Conservation (phyloP, 2,329 filamentous ascomycete species). For the Cladobotryum protrusum region DNA sequence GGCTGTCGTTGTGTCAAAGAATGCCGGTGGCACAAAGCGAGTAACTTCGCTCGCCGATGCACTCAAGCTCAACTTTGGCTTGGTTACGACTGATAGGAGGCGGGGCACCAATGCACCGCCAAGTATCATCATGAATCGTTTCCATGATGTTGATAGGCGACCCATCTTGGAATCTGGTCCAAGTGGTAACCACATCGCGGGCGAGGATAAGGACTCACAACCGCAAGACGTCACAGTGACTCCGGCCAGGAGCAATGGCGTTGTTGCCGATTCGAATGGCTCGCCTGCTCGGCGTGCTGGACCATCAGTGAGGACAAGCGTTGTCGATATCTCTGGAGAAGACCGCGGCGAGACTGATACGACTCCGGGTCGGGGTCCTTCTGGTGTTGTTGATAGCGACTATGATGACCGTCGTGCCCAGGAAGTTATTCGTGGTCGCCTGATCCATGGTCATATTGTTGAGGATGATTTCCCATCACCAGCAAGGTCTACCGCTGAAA, state of each 20-base stretch:
- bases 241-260: slow-evolving; percentile 22
- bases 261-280: slow-evolving; percentile 37
- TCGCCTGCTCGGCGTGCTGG: slow-evolving; percentile 34
- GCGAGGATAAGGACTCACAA: slow-evolving; percentile 16
- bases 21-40: slow-evolving; percentile 92
- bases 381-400: slow-evolving; percentile 34
- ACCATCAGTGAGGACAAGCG: slow-evolving; percentile 3
- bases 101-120: slow-evolving; percentile 65
- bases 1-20: slow-evolving; percentile 96
- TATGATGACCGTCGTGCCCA: slow-evolving; percentile 77
- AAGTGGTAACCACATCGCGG: slow-evolving; percentile 15
- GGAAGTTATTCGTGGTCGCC: slow-evolving; percentile 84
- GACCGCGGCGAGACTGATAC: background rate
- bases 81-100: slow-evolving; percentile 80
- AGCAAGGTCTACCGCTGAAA: slow-evolving; percentile 60
- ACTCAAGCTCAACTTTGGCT: slow-evolving; percentile 93
- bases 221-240: slow-evolving; percentile 14
- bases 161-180: slow-evolving; percentile 31
- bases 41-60: slow-evolving; percentile 95
- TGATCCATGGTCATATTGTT: slow-evolving; percentile 92
- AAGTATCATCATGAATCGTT: slow-evolving; percentile 68
- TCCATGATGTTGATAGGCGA: slow-evolving; percentile 53
- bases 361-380: too few species aligned
- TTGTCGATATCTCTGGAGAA: slow-evolving; percentile 7
- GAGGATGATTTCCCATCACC: slow-evolving; percentile 88